Conservation (phyloP, 208 protist species). For the Acanthamoeba quina region DNA sequence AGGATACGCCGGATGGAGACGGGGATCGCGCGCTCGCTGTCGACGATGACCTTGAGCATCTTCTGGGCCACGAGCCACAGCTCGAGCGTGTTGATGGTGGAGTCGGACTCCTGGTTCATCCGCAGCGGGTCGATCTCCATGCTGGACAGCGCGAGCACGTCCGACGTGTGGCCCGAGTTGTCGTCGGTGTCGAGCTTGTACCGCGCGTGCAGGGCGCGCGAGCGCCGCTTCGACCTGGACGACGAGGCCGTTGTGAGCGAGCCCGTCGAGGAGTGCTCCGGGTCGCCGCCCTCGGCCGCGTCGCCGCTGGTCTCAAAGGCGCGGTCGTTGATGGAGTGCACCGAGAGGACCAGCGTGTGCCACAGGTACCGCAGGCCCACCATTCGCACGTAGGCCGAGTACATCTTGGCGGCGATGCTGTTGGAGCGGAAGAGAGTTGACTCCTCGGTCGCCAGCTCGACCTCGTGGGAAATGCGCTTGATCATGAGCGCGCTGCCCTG, state of each 20-base stretch:
- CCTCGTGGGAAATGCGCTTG: slow-evolving; percentile 13
- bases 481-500: slow-evolving; percentile 3
- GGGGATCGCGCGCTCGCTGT: slow-evolving; percentile 52
- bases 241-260: not conserved
- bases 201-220: not conserved
- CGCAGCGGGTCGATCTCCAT: slow-evolving; percentile 56
- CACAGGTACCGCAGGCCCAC: slow-evolving; percentile 63
- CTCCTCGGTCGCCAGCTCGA: slow-evolving; percentile 1
- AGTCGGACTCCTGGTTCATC: slow-evolving; percentile 56
- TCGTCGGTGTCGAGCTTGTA: slow-evolving; percentile 61
- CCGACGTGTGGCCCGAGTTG: slow-evolving; percentile 41
- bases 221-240: not conserved
- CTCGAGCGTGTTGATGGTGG: slow-evolving; percentile 62
- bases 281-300: not conserved
- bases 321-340: slow-evolving; percentile 50
- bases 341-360: slow-evolving; percentile 45
- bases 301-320: slow-evolving; percentile 3
- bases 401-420: slow-evolving; percentile 72
- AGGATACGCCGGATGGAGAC: not conserved
- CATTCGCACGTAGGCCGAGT: slow-evolving; percentile 60
- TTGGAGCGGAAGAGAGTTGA: slow-evolving; percentile 71
- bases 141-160: slow-evolving; percentile 17
- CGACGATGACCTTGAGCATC: slow-evolving; percentile 60
- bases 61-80: slow-evolving; percentile 72
- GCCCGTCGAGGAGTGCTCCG: not conserved